These are phyloP conservation scores for Stephanodiscus triporus DNA, from an alignment of 108 stramenopile species.

Conservation along the genomic window DNA sequence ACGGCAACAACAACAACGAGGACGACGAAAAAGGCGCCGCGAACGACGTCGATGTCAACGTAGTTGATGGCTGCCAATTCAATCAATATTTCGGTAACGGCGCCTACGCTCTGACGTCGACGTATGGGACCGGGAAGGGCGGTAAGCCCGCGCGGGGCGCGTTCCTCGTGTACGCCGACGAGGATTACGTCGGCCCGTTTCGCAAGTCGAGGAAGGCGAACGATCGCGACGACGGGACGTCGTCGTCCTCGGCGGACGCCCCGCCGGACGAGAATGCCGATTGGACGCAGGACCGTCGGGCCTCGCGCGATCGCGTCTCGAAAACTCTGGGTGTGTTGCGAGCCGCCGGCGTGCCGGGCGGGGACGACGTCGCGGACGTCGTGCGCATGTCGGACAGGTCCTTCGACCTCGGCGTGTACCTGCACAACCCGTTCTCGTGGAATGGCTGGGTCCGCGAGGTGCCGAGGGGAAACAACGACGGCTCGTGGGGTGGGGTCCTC, in stretches of 20 bases:
- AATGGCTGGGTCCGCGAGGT: constrained; percentile 70
- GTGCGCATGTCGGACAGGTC: constrained; percentile 59
- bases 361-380: constrained; percentile 36
- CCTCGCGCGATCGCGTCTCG: constrained; percentile 33
- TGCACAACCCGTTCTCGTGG: constrained; percentile 79
- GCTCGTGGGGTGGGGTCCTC: background rate
- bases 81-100: constrained; percentile 78
- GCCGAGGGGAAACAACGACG: constrained; percentile 18
- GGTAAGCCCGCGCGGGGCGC: constrained; percentile 54
- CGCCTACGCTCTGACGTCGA: constrained; percentile 66
- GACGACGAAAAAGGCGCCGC: background rate
- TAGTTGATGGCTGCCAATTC: constrained; percentile 9
- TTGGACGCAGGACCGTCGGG: constrained; percentile 64
- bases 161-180: constrained; percentile 68
- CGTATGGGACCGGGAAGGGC: constrained; percentile 68
- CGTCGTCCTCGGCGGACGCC: constrained; percentile 2
- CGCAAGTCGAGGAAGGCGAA: constrained; percentile 27
- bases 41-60: constrained; percentile 19
- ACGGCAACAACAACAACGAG: constrained; percentile 13
- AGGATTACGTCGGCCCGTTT: constrained; percentile 79
- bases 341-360: constrained; percentile 50
- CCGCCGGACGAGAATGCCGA: constrained; percentile 64
- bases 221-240: background rate
- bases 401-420: constrained; percentile 84
- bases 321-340: constrained; percentile 23